Evolutionary conservation across 768 basidiomycete species (phyloP), one percentile per base, ranked within the genome.

Genomic region (Russula foetens): DNA sequence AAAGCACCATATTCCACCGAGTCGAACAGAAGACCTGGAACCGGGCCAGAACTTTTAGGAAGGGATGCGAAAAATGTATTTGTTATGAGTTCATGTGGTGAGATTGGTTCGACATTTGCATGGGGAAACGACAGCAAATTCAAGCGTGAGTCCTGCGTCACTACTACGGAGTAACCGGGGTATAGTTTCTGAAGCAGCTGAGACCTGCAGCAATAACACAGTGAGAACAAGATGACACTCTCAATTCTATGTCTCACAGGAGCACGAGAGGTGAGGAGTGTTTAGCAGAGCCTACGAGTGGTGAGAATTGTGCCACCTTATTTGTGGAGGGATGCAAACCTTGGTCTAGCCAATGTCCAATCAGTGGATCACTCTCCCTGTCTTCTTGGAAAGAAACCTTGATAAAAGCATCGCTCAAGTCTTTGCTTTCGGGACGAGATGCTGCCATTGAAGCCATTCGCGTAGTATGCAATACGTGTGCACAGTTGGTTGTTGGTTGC

Each of bases 161-260:
- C 71, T 8, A 87, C 77, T 28, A 88, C 66, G 28, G 84, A 82
- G 66, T 86, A 76, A 11, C 80, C 77, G 7, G 87, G 85, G 68
- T 88, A 84, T 17, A 85, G 58, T 65, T 75, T 78, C 39, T 77
- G 80, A 41, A 90, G 74, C 7, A 54, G 46, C 31, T 41, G 76
- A 72, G 60, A 83, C 75, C 68, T 66, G 79, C 72, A 72, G 71
- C 62, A 17, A 52, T 47, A 7, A 31, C 19, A 46, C 23, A 24
- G 14, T 33, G 12, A 23, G 21, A 8, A 26, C 43, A 49, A 56
- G 39, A 49, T 29, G 12, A 24, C 7, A 26, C 21, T 31, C 4
- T 28, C 21, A 38, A 21, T 23, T 28, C 21, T 17, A 14, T 28
- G 31, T 46, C 63, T 45, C 44, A 63, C 62, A 63, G 29, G 47